These are phyloP conservation scores for Paramecium bursaria DNA, from an alignment of 73 alveolate species.

Conservation along the genomic window DNA sequence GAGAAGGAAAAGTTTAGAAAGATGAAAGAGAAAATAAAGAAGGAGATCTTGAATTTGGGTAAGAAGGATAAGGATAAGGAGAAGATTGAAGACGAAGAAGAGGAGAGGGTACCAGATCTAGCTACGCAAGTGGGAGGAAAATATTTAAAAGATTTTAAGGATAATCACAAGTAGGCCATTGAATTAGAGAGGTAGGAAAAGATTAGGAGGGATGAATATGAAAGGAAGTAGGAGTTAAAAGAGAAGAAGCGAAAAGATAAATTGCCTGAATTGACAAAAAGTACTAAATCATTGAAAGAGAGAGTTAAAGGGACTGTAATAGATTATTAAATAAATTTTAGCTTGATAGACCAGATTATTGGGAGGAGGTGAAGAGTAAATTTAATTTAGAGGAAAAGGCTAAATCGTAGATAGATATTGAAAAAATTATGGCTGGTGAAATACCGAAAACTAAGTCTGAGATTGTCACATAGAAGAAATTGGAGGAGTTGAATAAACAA, in stretches of 20 bases:
- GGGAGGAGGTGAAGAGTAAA: constrained; percentile 43
- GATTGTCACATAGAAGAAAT: constrained; percentile 1
- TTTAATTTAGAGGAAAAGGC: not conserved
- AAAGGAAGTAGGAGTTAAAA: constrained; percentile 12
- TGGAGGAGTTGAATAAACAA: not conserved
- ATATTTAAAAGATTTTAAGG: constrained; percentile 39
- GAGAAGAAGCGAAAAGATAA: no score
- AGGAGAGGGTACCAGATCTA: not conserved
- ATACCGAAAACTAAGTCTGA: constrained; percentile 10
- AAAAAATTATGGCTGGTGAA: constrained; percentile 1
- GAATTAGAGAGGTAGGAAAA: constrained; percentile 52
- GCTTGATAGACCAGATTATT: constrained; percentile 56
- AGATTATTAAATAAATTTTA: not conserved
- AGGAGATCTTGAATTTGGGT: not conserved
- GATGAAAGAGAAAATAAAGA: not conserved
- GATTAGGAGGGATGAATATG: not conserved
- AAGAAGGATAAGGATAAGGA: constrained; percentile 14
- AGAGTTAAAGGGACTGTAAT: constrained; percentile 46
- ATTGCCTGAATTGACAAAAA: constrained; percentile 47
- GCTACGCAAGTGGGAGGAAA: constrained; percentile 28
- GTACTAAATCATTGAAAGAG: not conserved
- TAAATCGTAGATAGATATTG: not conserved
- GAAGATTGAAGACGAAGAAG: constrained; percentile 1
- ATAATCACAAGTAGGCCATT: constrained; percentile 14
- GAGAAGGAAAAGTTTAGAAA: constrained; percentile 1